phyloP scores from a whole-genome alignment of 2,329 filamentous ascomycete genomes.

The Neoscytalidium dimidiatum region DNA sequence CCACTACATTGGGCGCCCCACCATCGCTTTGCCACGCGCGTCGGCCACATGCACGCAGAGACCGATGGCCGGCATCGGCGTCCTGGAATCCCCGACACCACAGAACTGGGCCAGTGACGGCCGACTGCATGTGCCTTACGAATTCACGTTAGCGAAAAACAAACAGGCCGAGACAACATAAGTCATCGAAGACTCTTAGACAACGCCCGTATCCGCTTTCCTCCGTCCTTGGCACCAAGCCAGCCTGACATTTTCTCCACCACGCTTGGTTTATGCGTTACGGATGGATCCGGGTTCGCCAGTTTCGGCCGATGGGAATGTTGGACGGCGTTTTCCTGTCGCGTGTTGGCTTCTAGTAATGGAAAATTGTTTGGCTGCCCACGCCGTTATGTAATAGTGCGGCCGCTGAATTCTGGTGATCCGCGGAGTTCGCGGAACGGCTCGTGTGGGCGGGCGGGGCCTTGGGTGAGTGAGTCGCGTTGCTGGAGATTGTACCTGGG shows the following conservation, averaged over 20 bases:
- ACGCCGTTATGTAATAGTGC: not conserved
- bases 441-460: not conserved
- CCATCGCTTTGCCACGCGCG: not conserved
- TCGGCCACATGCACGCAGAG: not conserved
- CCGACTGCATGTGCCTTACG: too few relatives aligned
- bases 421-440: not conserved
- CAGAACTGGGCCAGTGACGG: too few relatives aligned
- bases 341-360: not conserved
- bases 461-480: not conserved
- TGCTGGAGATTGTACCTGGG: not conserved
- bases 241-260: not conserved
- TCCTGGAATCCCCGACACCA: not conserved
- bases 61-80: not conserved
- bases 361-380: not conserved
- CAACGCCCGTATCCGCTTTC: too few relatives aligned
- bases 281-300: not conserved
- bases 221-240: not conserved
- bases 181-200: too few relatives aligned
- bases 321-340: not conserved
- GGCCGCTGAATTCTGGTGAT: not conserved
- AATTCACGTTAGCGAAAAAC: too few relatives aligned
- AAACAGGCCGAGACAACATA: too few relatives aligned
- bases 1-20: not conserved
- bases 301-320: too few relatives aligned
- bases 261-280: not conserved